Percentiles rank a stretch among this genome's conserved stretches.
Evolutionary conservation across 176 grass and related monocot genomes (phyloP).

Genomic region (Cocos nucifera): DNA sequence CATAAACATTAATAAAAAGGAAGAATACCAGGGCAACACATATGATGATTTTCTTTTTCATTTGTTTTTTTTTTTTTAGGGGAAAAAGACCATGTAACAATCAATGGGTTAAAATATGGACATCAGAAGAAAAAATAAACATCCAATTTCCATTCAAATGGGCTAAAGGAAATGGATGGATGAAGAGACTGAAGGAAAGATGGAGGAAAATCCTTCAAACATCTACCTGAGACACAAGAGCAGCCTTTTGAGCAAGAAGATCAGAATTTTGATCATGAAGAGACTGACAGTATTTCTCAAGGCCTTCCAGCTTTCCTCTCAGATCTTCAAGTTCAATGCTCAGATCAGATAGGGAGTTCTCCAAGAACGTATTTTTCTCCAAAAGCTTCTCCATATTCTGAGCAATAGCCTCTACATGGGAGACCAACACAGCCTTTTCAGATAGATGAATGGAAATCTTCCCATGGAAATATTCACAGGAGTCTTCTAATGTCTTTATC

Average conservation of each 20-base stretch:
- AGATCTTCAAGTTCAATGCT: conserved; percentile 54
- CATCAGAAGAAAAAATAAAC: too few relatives aligned
- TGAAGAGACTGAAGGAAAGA: too few relatives aligned
- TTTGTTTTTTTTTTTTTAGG: too few relatives aligned
- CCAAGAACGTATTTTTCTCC: conserved; percentile 60
- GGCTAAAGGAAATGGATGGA: too few relatives aligned
- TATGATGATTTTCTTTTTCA: too few relatives aligned
- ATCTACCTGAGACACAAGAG: conserved; percentile 63
- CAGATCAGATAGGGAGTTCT: conserved; percentile 66
- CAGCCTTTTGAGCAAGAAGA: conserved; percentile 53
- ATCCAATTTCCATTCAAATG: too few relatives aligned
- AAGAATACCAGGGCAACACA: too few relatives aligned
- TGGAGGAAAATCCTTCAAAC: too few relatives aligned
- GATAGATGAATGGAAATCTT: conserved; percentile 40
- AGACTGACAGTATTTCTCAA: conserved; percentile 44
- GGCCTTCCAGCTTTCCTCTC: conserved; percentile 48
- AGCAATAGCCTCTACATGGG: conserved; percentile 50
- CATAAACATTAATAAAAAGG: too few relatives aligned
- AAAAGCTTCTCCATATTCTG: conserved; percentile 69
- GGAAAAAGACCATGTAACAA: too few relatives aligned
- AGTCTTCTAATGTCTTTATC: conserved; percentile 49
- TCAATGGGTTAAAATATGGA: too few relatives aligned
- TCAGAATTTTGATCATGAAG: conserved; percentile 56
- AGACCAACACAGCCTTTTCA: conserved; percentile 41
- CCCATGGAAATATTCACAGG: conserved; percentile 42